Conservation (phyloP, 139 green algal genomes). For the Microglena sp. region DNA sequence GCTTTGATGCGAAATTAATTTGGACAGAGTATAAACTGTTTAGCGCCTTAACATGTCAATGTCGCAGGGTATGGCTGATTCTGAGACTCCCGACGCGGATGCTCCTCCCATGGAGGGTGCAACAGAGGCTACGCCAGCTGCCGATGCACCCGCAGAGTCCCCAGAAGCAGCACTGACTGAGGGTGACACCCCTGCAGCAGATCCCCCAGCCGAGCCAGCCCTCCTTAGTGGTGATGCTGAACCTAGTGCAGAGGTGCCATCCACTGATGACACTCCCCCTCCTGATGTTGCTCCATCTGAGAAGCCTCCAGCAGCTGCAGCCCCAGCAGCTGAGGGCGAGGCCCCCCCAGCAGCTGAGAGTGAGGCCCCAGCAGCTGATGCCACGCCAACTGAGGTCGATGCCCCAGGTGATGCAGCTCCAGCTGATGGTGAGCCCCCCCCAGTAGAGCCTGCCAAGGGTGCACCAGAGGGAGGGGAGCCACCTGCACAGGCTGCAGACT, state of each 20-base stretch:
- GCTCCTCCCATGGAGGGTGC: neutral
- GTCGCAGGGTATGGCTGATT: no score
- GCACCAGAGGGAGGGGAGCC: neutral
- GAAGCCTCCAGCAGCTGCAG: conserved; percentile 3
- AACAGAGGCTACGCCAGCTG: conserved; percentile 1
- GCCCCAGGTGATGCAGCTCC: neutral
- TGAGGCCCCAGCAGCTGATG: neutral
- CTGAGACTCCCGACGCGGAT: conserved; percentile 1
- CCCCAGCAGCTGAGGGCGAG: neutral
- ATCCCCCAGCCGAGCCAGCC: conserved; percentile 1
- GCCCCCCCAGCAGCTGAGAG: neutral
- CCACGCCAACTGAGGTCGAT: neutral
- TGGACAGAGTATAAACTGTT: no score
- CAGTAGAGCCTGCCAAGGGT: neutral
- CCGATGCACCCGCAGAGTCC: neutral
- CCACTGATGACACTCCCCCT: neutral
- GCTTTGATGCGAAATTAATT: no score
- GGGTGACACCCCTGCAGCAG: neutral
- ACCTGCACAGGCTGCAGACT: neutral
- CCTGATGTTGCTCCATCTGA: neutral
- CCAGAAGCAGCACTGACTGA: neutral
- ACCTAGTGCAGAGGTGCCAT: neutral
- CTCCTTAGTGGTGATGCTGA: neutral
- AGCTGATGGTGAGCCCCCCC: conserved; percentile 2
- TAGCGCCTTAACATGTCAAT: no score